These are phyloP conservation scores for Dendrothele bispora DNA, from an alignment of 768 basidiomycete species.

Conservation along the genomic window DNA sequence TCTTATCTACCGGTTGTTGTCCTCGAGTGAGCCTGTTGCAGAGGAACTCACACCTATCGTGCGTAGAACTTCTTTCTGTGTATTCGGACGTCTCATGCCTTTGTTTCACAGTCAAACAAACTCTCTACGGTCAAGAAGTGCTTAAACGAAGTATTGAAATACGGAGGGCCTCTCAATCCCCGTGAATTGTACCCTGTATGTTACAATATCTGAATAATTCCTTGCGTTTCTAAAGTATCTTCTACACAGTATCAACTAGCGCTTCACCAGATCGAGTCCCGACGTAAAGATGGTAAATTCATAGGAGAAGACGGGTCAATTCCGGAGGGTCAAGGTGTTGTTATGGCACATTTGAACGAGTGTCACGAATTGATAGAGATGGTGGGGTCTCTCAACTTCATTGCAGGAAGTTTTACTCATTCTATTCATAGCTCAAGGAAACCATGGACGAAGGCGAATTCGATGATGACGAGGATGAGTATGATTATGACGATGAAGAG, in stretches of 20 bases:
- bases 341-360: conserved; percentile 94
- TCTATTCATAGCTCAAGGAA: conserved; percentile 61
- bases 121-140: conserved; percentile 96
- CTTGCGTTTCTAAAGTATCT: not conserved
- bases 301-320: conserved; percentile 83
- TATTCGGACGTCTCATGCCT: not conserved
- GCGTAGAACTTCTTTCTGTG: conserved; percentile 21
- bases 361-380: conserved; percentile 96
- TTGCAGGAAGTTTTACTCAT: not conserved
- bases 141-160: conserved; percentile 92
- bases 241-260: conserved; percentile 82
- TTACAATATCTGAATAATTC: conserved; percentile 12
- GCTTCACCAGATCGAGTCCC: conserved; percentile 90
- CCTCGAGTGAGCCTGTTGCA: conserved; percentile 94
- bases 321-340: conserved; percentile 94
- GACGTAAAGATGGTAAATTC: conserved; percentile 94
- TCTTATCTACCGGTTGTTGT: conserved; percentile 88
- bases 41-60: conserved; percentile 98
- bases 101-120: conserved; percentile 77
- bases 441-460: conserved; percentile 77
- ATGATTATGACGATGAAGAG: conserved; percentile 6
- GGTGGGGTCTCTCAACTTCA: conserved; percentile 43
- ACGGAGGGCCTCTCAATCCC: conserved; percentile 89
- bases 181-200: conserved; percentile 92
- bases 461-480: conserved; percentile 48